phyloP scores from a whole-genome alignment of 768 basidiomycete species.

The Collybia sordida region DNA sequence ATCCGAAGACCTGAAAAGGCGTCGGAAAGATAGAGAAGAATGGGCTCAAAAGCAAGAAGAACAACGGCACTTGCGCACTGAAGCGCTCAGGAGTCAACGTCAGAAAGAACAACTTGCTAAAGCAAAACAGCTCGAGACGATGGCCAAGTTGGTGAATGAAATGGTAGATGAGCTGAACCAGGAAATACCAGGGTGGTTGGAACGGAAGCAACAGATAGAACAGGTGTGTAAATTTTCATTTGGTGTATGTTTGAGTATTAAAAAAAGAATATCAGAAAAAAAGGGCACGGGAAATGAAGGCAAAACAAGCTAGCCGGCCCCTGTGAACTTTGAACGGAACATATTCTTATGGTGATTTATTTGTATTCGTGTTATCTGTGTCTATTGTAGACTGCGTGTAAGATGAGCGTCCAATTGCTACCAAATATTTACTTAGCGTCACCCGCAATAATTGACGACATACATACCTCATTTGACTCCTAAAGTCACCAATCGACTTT shows the following conservation, averaged over 20 bases:
- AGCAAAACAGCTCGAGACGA: conserved; percentile 38
- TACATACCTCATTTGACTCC: conserved; percentile 32
- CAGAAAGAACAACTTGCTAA: conserved; percentile 33
- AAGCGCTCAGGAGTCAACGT: conserved; percentile 32
- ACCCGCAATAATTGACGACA: not conserved
- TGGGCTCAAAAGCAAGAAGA: conserved; percentile 54
- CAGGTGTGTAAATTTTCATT: conserved; percentile 36
- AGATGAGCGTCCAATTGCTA: not conserved
- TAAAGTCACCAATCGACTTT: conserved; percentile 56
- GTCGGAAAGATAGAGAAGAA: conserved; percentile 49
- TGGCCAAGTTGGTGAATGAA: conserved; percentile 43
- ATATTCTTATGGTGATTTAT: too few relatives aligned
- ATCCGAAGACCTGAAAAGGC: conserved; percentile 38
- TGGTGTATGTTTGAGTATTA: not conserved
- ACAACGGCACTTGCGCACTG: conserved; percentile 50
- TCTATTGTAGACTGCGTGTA: conserved; percentile 10
- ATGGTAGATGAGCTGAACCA: conserved; percentile 56
- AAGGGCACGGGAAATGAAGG: conserved; percentile 11
- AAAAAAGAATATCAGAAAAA: conserved; percentile 10
- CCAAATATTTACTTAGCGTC: too few relatives aligned
- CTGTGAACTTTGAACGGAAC: not conserved
- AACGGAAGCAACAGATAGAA: conserved; percentile 48
- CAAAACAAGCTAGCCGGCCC: conserved; percentile 5
- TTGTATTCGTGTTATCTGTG: not conserved
- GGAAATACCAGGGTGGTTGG: conserved; percentile 62